Conservation (phyloP, 2,329 filamentous ascomycete genomes). For the Blastomyces emzantsi region DNA sequence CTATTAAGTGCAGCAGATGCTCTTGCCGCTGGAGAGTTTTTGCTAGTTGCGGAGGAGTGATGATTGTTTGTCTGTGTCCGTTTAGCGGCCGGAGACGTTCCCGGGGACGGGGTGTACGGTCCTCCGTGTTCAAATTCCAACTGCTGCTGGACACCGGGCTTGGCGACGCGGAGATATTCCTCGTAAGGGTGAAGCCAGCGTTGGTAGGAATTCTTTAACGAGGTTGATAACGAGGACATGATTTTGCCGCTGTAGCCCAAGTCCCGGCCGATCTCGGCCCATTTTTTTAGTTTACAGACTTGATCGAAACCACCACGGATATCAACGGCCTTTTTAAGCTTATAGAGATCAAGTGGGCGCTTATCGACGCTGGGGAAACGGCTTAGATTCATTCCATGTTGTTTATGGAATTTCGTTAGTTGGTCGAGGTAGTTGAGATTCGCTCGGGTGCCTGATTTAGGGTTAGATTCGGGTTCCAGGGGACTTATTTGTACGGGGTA, state of each 20-base stretch:
- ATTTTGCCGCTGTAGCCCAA: constrained; percentile 98
- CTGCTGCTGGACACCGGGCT: constrained; percentile 94
- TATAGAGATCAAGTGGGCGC: constrained; percentile 88
- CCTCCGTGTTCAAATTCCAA: constrained; percentile 89
- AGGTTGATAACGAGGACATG: constrained; percentile 97
- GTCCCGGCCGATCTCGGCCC: constrained; percentile 96
- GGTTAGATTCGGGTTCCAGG: constrained; percentile 30
- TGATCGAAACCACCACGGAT: constrained; percentile 89
- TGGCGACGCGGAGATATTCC: constrained; percentile 81
- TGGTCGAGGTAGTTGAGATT: constrained; percentile 96
- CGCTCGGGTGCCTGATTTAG: constrained; percentile 67
- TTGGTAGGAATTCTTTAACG: constrained; percentile 95
- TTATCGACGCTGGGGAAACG: constrained; percentile 96
- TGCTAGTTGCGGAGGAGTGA: constrained; percentile 43
- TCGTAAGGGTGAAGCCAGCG: constrained; percentile 96
- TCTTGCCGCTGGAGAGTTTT: constrained; percentile 58
- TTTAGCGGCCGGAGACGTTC: constrained; percentile 62
- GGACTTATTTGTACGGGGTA: constrained; percentile 29
- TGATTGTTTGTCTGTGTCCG: constrained; percentile 29
- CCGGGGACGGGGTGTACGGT: constrained; percentile 70
- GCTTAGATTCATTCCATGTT: constrained; percentile 88
- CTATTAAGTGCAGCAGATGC: constrained; percentile 50
- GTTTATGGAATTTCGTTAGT: constrained; percentile 91
- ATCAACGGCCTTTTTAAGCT: constrained; percentile 93
- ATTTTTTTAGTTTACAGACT: constrained; percentile 97